phyloP scores from a whole-genome alignment of 2,329 filamentous ascomycete genomes.

The Cladosporium phlei region DNA sequence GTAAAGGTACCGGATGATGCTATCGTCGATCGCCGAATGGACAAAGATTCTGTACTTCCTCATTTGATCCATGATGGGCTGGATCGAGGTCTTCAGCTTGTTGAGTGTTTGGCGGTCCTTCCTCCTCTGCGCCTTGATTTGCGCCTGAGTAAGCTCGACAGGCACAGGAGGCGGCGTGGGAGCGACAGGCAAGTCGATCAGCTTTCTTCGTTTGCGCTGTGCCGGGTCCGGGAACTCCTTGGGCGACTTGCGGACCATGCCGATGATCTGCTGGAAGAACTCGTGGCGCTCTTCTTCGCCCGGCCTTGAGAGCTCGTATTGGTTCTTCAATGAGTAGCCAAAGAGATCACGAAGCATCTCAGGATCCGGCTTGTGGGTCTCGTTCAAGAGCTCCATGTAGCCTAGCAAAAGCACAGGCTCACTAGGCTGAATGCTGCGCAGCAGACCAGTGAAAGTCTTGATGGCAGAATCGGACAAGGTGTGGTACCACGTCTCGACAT shows the following conservation, averaged over 20 bases:
- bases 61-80: slow-evolving; percentile 96
- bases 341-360: slow-evolving; percentile 74
- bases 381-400: slow-evolving; percentile 62
- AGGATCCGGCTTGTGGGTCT: slow-evolving; percentile 51
- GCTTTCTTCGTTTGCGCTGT: slow-evolving; percentile 77
- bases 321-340: slow-evolving; percentile 75
- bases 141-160: slow-evolving; percentile 64
- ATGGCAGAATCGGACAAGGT: slow-evolving; percentile 62
- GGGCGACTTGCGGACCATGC: slow-evolving; percentile 74
- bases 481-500: slow-evolving; percentile 81
- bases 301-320: slow-evolving; percentile 65
- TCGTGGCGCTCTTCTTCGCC: slow-evolving; percentile 59
- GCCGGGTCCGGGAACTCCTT: slow-evolving; percentile 81
- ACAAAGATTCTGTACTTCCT: slow-evolving; percentile 79
- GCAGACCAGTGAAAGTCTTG: slow-evolving; percentile 75
- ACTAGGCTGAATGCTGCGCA: slow-evolving; percentile 78
- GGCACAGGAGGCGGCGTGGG: slow-evolving; percentile 58
- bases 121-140: slow-evolving; percentile 74
- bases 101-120: slow-evolving; percentile 81
- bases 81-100: slow-evolving; percentile 78
- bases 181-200: slow-evolving; percentile 72
- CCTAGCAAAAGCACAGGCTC: slow-evolving; percentile 85
- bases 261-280: slow-evolving; percentile 72
- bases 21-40: slow-evolving; percentile 55
- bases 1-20: slow-evolving; percentile 73